Base-by-base conservation (phyloP, 805 yeast genomes). In the Dipodascopsis tothii region DNA sequence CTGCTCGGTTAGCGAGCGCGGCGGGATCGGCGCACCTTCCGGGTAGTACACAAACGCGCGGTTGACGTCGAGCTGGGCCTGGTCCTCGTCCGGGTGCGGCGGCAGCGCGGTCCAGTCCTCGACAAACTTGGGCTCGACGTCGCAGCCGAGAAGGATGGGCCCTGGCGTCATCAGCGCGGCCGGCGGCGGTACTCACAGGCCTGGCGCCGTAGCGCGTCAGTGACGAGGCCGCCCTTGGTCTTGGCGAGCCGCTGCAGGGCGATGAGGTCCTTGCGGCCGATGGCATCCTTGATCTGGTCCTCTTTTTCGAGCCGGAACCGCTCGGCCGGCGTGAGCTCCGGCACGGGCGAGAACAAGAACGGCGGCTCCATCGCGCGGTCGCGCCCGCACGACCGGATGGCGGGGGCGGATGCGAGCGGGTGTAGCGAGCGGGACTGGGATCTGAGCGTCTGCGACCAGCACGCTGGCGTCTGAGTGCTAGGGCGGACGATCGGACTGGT, bases 1-100 rank as follows among this genome's bases (percentile, higher is more conserved):
- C 46, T 5, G 30, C 30, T 25, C 30, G 11, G 30, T 25, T 25
- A 25, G 2, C 37, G 32, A 37, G 59, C 58, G 37, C 32, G 64
- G 45, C 3, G 40, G n/a, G n/a, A n/a, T n/a, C 5, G 11, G 9
- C 28, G 5, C 23, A 42, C 48, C 55, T 1, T 48, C 41, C 1
- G 71, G 70, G 36, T 66, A 66, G 46, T 57, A 57, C 6, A 72
- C 73, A 57, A 80, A 81, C 11, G 94, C 76, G 40, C 98, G 65
- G 18, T 75, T 75, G 2, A 85, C 80, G 62, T 90, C 98, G 44
- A 86, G 71, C 39, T 67, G 61, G 1, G 87, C 86, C 62, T 90
- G 98, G 5, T 73, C 74, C 55, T 82, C 92, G 57, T 86, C 95
- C 40, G 64, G 65, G 57, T 84, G 94, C 2, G 68, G 65, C 1